phyloP scores from a whole-genome alignment of 176 grass and related monocot genomes.

The Carex scoparia region DNA sequence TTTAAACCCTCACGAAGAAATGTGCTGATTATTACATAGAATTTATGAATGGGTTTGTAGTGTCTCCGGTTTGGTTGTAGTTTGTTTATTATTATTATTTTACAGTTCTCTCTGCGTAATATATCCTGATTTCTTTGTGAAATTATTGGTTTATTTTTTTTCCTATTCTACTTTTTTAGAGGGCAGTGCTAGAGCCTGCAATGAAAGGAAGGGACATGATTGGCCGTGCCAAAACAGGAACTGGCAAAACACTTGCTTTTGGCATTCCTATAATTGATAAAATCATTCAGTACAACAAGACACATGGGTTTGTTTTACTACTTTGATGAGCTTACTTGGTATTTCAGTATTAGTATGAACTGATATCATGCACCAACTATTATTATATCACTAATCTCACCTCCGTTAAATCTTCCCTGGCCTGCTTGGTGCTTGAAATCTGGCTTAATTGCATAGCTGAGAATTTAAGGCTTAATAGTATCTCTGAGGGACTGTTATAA shows the following conservation, averaged over 20 bases:
- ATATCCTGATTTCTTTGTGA: background rate
- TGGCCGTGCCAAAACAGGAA: slow-evolving; percentile 82
- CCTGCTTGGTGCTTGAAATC: background rate
- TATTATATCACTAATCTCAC: background rate
- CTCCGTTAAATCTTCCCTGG: background rate
- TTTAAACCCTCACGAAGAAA: background rate
- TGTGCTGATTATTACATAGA: background rate
- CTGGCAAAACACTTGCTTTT: slow-evolving; percentile 96
- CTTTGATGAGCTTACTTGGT: background rate
- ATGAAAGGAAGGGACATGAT: slow-evolving; percentile 98
- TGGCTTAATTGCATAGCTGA: background rate
- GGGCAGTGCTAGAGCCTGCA: slow-evolving; percentile 88
- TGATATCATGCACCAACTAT: background rate
- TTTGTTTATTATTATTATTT: background rate
- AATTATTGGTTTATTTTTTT: background rate
- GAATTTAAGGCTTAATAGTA: background rate
- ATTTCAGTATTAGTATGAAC: background rate
- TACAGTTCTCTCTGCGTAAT: background rate
- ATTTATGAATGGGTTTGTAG: background rate
- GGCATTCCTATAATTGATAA: slow-evolving; percentile 93
- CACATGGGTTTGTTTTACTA: slow-evolving; percentile 62
- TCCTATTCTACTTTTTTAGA: slow-evolving; percentile 35
- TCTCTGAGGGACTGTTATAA: background rate
- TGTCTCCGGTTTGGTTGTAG: background rate
- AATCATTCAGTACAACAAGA: slow-evolving; percentile 68